These are phyloP conservation scores for Asterophora lycoperdoides DNA, from an alignment of 768 basidiomycete species.

Conservation along the genomic window DNA sequence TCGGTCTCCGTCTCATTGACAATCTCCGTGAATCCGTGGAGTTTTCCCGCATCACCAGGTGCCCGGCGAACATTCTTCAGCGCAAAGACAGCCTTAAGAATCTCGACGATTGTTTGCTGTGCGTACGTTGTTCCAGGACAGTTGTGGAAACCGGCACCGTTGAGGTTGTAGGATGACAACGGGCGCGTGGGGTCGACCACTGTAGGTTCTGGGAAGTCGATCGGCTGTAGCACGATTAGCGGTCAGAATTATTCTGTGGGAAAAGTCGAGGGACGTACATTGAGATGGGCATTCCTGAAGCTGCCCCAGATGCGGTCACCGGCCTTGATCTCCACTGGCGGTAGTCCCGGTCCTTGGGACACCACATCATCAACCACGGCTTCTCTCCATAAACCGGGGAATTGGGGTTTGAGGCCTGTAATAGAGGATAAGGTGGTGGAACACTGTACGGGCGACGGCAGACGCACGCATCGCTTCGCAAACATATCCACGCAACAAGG, in stretches of 20 bases:
- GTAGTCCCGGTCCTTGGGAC: conserved; percentile 31
- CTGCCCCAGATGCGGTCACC: conserved; percentile 39
- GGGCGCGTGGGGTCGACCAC: conserved; percentile 37
- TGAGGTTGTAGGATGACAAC: conserved; percentile 23
- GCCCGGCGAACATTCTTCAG: conserved; percentile 45
- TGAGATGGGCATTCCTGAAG: conserved; percentile 41
- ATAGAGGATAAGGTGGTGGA: no score
- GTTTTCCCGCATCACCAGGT: conserved; percentile 36
- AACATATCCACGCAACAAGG: conserved; percentile 43
- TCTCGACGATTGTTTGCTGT: conserved; percentile 37
- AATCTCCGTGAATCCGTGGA: conserved; percentile 28
- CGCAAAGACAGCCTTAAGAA: conserved; percentile 41
- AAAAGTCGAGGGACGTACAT: conserved; percentile 22
- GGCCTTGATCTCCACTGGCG: conserved; percentile 31
- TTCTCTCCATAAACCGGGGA: conserved; percentile 36
- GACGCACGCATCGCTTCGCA: conserved; percentile 46
- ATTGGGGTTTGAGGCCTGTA: conserved; percentile 37
- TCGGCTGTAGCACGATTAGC: conserved; percentile 24
- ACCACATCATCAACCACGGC: conserved; percentile 29
- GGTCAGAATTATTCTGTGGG: conserved; percentile 5
- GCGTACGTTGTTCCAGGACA: conserved; percentile 35
- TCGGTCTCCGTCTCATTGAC: conserved; percentile 34
- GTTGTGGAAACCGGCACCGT: conserved; percentile 36
- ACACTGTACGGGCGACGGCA: no score
- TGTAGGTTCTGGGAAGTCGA: conserved; percentile 40